Conservation (phyloP, 2,329 filamentous ascomycete genomes). For the Diaporthe sp. region DNA sequence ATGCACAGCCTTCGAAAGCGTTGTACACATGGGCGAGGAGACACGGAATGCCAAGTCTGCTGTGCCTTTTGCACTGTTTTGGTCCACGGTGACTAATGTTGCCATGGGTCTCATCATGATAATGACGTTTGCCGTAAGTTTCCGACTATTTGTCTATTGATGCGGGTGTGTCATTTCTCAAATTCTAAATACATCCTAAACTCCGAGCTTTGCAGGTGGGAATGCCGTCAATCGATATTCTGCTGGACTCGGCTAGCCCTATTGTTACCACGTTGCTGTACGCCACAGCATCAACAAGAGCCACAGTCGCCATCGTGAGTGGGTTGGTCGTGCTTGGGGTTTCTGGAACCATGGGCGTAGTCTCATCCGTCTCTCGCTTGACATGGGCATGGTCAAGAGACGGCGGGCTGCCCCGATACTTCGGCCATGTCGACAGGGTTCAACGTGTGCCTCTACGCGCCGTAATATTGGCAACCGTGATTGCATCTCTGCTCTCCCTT, state of each 20-base stretch:
- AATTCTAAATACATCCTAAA: not conserved
- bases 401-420: constrained; percentile 44
- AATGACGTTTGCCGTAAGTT: constrained; percentile 51
- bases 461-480: constrained; percentile 45
- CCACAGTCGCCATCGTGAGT: constrained; percentile 52
- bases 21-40: constrained; percentile 60
- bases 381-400: constrained; percentile 62
- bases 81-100: constrained; percentile 53
- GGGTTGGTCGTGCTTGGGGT: constrained; percentile 51
- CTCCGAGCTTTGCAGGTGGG: constrained; percentile 35
- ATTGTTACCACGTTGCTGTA: constrained; percentile 54
- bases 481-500: constrained; percentile 47
- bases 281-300: constrained; percentile 50
- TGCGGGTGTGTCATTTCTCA: not conserved
- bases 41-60: constrained; percentile 55
- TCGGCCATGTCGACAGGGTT: constrained; percentile 41
- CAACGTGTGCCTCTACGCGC: constrained; percentile 50
- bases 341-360: constrained; percentile 51
- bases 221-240: constrained; percentile 51
- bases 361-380: constrained; percentile 58
- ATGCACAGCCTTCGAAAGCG: constrained; percentile 54
- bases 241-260: constrained; percentile 47
- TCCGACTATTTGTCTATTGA: too few species aligned
- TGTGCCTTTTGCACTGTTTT: constrained; percentile 56
- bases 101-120: constrained; percentile 52